Percentiles rank a stretch among this genome's conserved stretches.
Evolutionary conservation across 2,329 filamentous ascomycete species (phyloP).

Genomic region (Chaetomiaceae sp.): DNA sequence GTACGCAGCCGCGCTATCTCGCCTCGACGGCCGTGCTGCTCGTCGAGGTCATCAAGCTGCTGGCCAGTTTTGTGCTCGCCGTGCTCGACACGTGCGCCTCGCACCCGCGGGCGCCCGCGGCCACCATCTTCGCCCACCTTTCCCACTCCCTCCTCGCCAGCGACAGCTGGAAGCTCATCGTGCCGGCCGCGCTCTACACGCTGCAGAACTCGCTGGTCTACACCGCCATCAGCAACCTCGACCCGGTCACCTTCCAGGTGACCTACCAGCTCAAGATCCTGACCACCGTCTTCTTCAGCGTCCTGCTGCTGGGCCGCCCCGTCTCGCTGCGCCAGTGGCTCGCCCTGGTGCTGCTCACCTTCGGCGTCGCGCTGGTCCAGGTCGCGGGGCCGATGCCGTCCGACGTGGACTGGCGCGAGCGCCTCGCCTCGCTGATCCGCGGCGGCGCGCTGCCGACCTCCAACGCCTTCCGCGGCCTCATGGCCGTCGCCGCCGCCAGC

Average conservation of each 20-base stretch:
- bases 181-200: slow-evolving; percentile 26
- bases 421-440: slow-evolving; percentile 14
- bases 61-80: slow-evolving; percentile 55
- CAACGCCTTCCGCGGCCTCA: slow-evolving; percentile 18
- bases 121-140: slow-evolving; percentile 28
- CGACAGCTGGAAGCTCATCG: slow-evolving; percentile 26
- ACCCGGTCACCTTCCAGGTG: slow-evolving; percentile 26
- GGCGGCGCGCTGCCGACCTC: slow-evolving; percentile 5
- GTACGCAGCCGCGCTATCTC: slow-evolving; percentile 44
- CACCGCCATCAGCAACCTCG: slow-evolving; percentile 25
- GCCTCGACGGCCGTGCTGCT: slow-evolving; percentile 63
- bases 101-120: slow-evolving; percentile 4
- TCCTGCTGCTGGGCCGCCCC: slow-evolving; percentile 20
- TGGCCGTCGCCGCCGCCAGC: slow-evolving; percentile 23
- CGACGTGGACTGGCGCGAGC: slow-evolving; percentile 12
- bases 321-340: slow-evolving; percentile 24
- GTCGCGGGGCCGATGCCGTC: slow-evolving; percentile 14
- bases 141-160: slow-evolving; percentile 30
- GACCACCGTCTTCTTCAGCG: slow-evolving; percentile 26
- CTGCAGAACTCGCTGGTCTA: slow-evolving; percentile 27
- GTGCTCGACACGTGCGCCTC: slow-evolving; percentile 43
- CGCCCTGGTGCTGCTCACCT: slow-evolving; percentile 21
- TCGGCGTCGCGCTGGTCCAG: slow-evolving; percentile 25
- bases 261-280: slow-evolving; percentile 28
- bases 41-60: slow-evolving; percentile 60